Base-by-base conservation (phyloP, 768 basidiomycete genomes). In the Mycena polygramma region DNA sequence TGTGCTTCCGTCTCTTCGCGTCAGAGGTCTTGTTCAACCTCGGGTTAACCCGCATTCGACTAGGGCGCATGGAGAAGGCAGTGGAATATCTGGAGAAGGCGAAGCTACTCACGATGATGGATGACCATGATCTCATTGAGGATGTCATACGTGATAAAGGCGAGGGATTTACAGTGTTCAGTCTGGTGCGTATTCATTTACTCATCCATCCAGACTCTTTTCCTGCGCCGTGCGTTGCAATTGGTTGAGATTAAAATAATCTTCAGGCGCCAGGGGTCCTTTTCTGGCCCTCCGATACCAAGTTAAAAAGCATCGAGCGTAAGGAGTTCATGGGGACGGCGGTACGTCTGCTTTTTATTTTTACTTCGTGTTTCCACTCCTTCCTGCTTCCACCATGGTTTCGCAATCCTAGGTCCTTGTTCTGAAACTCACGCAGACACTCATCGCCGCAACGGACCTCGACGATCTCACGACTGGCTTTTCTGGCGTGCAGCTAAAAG, bases 1-100 rank as follows among this genome's bases (percentile, higher is more conserved):
- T 70, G 13, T 7, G 3, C 8, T 70, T 70, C 52, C 57, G 55
- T 14, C 69, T 70, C 36, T 70, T 70, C 37, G 57, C 69, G 13
- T 59, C 69, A 2, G 69, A 70, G n/a, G 63, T 70, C 1, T 63
- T 70, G 0, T 70, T 70, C 58, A 70, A 70, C 43, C 69, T 60
- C 19, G 69, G 63, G 0, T 45, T 70, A 14, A 53, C 63, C 11
- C 69, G 58, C 37, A 70, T 70, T 36, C 58, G 58, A 0, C 30
- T 70, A 13, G 63, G 36, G 7, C 57, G 63, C 1, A 55, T 65
- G 69, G 69, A 70, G 20, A 65, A 70, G 15, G 69, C 63, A 1
- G 17, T 65, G 20, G 62, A 51, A 11, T 59, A 70, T 36, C n/a
- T 70, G 17, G 57, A 54, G 36, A 61, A 65, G 24, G 69, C 69